Evolutionary conservation across 2,329 filamentous ascomycete species (phyloP).

Genomic region (Pleomassaria siparia): DNA sequence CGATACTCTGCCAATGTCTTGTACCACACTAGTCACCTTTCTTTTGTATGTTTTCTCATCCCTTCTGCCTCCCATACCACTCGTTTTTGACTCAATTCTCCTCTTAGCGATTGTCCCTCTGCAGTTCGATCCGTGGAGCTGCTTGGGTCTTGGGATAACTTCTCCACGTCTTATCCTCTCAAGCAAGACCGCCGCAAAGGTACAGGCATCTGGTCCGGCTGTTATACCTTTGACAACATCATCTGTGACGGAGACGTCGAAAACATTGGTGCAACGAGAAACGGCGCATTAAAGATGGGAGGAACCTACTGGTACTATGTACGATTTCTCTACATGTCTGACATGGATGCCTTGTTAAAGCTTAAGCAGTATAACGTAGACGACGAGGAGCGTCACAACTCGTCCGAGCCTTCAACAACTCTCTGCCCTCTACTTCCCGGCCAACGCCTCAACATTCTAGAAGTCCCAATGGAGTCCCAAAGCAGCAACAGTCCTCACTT

Average conservation of each 20-base stretch:
- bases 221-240: conserved; percentile 83
- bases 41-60: conserved; percentile 39
- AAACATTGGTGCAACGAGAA: conserved; percentile 58
- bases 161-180: conserved; percentile 75
- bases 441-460: conserved; percentile 81
- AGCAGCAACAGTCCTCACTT: conserved; percentile 67
- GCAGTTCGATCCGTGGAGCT: conserved; percentile 71
- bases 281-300: conserved; percentile 87
- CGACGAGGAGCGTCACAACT: conserved; percentile 74
- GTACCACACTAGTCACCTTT: conserved; percentile 68
- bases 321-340: conserved; percentile 46
- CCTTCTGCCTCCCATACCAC: conserved; percentile 16
- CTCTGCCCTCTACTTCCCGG: conserved; percentile 84
- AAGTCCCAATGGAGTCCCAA: conserved; percentile 69
- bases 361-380: conserved; percentile 75
- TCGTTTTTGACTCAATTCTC: conserved; percentile 22
- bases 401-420: conserved; percentile 71
- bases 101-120: conserved; percentile 36
- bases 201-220: conserved; percentile 79
- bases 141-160: conserved; percentile 95
- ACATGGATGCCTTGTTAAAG: background rate
- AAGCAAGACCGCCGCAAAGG: conserved; percentile 76
- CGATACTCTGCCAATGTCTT: conserved; percentile 33
- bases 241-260: conserved; percentile 72
- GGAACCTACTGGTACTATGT: conserved; percentile 96